Conservation (phyloP, 2,329 filamentous ascomycete species). For the Colletotrichum incanum region DNA sequence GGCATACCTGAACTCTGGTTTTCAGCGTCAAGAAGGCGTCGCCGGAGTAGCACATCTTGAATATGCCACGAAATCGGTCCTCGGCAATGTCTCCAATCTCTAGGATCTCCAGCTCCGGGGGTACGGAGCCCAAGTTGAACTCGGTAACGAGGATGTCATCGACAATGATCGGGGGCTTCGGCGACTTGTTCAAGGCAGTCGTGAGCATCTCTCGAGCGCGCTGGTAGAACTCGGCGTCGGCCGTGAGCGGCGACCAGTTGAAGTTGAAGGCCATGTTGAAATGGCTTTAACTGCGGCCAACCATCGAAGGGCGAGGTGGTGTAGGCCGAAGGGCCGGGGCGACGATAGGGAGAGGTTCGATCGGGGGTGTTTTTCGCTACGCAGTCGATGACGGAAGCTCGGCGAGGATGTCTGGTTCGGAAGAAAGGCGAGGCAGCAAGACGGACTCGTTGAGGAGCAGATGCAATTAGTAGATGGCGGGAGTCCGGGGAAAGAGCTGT, state of each 20-base stretch:
- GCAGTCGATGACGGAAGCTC: slow-evolving; percentile 18
- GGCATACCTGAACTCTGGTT: slow-evolving; percentile 87
- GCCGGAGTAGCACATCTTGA: slow-evolving; percentile 98
- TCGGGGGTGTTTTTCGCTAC: slow-evolving; percentile 13
- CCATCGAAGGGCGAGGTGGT: slow-evolving; percentile 42
- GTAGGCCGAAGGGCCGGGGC: slow-evolving; percentile 34
- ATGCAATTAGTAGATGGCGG: slow-evolving; percentile 23
- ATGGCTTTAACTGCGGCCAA: slow-evolving; percentile 56
- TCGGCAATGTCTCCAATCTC: slow-evolving; percentile 98
- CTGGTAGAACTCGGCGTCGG: slow-evolving; percentile 91
- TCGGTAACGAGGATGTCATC: slow-evolving; percentile 99
- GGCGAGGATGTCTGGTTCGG: slow-evolving; percentile 1
- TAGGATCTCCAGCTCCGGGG: slow-evolving; percentile 94
- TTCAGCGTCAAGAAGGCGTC: slow-evolving; percentile 96
- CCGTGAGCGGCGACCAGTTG: slow-evolving; percentile 99
- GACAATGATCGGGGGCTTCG: slow-evolving; percentile 98
- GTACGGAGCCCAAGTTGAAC: slow-evolving; percentile 94
- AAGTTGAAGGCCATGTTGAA: slow-evolving; percentile 98
- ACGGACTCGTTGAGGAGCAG: slow-evolving; percentile 37
- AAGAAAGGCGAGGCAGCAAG: neutral
- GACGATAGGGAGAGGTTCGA: slow-evolving; percentile 13
- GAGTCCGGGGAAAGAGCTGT: slow-evolving; percentile 29
- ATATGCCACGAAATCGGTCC: slow-evolving; percentile 96
- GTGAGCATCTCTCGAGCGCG: slow-evolving; percentile 95
- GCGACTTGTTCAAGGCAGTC: slow-evolving; percentile 95